Evolutionary conservation across 768 basidiomycete genomes (phyloP), one percentile per base, ranked within the genome.

Genomic region (Tephrocybe sp.): DNA sequence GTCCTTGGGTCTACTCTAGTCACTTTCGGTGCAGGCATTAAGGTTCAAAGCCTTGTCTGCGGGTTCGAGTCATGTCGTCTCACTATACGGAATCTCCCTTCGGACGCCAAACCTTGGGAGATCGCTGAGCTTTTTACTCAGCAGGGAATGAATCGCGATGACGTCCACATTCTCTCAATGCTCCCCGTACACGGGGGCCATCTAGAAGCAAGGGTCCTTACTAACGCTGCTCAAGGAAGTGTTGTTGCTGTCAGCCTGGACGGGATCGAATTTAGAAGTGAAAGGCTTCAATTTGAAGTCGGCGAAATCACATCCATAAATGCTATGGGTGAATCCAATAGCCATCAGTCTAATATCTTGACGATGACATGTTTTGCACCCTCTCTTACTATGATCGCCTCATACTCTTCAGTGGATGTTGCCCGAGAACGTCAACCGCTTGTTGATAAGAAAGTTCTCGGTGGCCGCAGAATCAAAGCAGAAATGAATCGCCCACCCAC

Each of bases 21-120:
- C 17, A 78, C 78, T 2, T 83, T 70, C 36, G 68, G 69, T 24
- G 74, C 79, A 2, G 83, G 83, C 4, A 60, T 80, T 30, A 65
- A 73, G n/a, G 66, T 85, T 33, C 64, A 63, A 33, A 60, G 67
- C 26, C 54, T 81, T 25, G 61, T 79, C 23, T 68, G 75, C 15
- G 81, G 79, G 3, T 83, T 80, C 54, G 79, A 85, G 36, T 73
- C 76, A 5, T 79, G 76, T 57, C 69, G 70, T 9, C 61, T 85
- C 21, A 73, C 62, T 1, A 64, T 85, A 40, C 68, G 65, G 45
- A 75, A 75, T 49, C 66, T 85, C 24, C 78, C 81, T 0, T 39
- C 50, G 18, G 64, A 77, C 30, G 68, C 69, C 2, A 72, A 63
- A 37, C 60, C 60, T 3, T 54, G 63, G 3, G 78, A 83, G 37